Conservation (phyloP, 2,329 filamentous ascomycete species). For the Xylariaceae sp. region DNA sequence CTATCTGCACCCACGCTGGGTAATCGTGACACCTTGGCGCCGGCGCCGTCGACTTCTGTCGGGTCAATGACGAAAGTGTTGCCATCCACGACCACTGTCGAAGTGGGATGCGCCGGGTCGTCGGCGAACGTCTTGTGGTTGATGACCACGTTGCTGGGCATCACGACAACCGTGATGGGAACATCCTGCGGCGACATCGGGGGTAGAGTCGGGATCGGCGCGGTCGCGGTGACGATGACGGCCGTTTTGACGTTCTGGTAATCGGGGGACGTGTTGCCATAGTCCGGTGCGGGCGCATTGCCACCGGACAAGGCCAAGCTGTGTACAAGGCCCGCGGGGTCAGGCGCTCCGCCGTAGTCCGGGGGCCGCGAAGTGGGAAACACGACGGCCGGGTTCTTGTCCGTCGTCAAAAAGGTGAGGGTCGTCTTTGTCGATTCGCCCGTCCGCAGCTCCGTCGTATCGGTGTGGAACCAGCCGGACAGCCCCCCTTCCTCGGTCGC, state of each 20-base stretch:
- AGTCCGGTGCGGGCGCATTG: slow-evolving; percentile 17
- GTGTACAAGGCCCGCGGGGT: slow-evolving; percentile 9
- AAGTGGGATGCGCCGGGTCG: slow-evolving; percentile 33
- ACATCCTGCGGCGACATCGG: too few relatives aligned
- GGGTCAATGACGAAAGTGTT: slow-evolving; percentile 46
- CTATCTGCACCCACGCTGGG: slow-evolving; percentile 31
- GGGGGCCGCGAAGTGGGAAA: slow-evolving; percentile 36
- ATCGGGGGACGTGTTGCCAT: slow-evolving; percentile 19
- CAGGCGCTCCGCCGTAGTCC: slow-evolving; percentile 31
- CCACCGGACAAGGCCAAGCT: slow-evolving; percentile 12
- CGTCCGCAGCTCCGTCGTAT: slow-evolving; percentile 4
- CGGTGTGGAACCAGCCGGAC: slow-evolving; percentile 12
- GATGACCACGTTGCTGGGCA: slow-evolving; percentile 42
- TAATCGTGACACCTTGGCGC: slow-evolving; percentile 40
- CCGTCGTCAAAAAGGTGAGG: slow-evolving; percentile 45
- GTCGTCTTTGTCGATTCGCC: slow-evolving; percentile 28
- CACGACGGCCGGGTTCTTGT: slow-evolving; percentile 50
- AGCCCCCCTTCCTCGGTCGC: slow-evolving; percentile 8
- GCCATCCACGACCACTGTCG: slow-evolving; percentile 36
- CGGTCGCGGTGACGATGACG: slow-evolving; percentile 39
- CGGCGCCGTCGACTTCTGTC: slow-evolving; percentile 39
- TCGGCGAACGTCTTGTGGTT: slow-evolving; percentile 40
- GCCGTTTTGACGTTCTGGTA: slow-evolving; percentile 18
- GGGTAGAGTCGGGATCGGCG: too few relatives aligned
- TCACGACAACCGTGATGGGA: too few relatives aligned